Base-by-base conservation (phyloP, 257 asterid genomes). In the Pogostemon cablin region DNA sequence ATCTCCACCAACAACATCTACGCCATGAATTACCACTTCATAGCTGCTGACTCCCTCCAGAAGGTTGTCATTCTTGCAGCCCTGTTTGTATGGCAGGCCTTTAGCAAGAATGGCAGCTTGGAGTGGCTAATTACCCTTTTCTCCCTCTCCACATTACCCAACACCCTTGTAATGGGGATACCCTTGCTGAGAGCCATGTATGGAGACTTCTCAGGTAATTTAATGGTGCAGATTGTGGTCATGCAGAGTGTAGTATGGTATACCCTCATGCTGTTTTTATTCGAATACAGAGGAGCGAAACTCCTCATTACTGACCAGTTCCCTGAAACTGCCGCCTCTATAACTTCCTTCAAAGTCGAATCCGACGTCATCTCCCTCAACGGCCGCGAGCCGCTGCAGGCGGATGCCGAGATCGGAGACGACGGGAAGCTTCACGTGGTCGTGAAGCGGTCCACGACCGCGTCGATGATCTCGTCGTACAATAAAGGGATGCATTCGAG, bases 211-310 rank as follows among this genome's bases (percentile, higher is more conserved):
- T 93, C 98, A 0, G 98, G 95, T 9, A 77, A 87, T 65, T 81
- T 93, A 0, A 93, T 93, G 98, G 97, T 93, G 1, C 98, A 93
- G 53, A 83, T 93, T 34, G 98, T 93, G 34, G 98, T 93, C 0
- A 86, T 88, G 95, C 97, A 90, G 68, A 87, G 95, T 39, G 93
- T 93, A 1, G 62, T 93, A 0, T 93, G 97, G 98, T 93, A 93
- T 68, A 93, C 97, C 0, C 81, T 93, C 0, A 88, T 93, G 97
- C 84, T 93, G 0, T 71, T 93, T 77, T 47, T 93, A 84, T 93
- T 93, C 32, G 98, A 93, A 43, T 93, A 84, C 72, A 73, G 98
- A 9, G 98, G 90, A 0, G 98, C 98, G 0, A 87, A 83, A 75
- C 47, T 88, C 6, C 82, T 93, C 1, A 93, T 93, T 1, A 72